These are phyloP conservation scores for Fusarium protoensiforme DNA, from an alignment of 2,329 filamentous ascomycete species.

Conservation along the genomic window DNA sequence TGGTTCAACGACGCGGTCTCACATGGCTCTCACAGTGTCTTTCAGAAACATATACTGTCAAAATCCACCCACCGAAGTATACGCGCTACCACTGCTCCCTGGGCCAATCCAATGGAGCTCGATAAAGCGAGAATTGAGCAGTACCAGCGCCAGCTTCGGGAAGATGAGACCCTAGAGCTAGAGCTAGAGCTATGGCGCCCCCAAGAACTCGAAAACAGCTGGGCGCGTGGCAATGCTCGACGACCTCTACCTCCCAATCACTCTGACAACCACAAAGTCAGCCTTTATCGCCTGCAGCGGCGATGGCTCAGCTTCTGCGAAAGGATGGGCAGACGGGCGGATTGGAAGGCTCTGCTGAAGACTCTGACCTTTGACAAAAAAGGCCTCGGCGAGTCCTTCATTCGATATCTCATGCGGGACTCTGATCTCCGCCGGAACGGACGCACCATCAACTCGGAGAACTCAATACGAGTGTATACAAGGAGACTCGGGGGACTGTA, in stretches of 20 bases:
- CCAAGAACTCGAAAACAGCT: not conserved
- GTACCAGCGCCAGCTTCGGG: not conserved
- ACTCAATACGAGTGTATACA: not conserved
- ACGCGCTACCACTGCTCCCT: no score
- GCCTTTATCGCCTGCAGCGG: not conserved
- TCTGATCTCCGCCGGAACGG: not conserved
- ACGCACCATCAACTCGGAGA: not conserved
- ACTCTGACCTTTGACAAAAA: not conserved
- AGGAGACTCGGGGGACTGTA: not conserved
- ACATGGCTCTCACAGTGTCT: no score
- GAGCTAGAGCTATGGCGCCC: not conserved
- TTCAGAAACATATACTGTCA: no score
- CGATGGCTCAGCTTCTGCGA: not conserved
- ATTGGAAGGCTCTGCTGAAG: not conserved
- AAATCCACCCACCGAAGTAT: no score
- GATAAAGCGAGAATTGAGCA: not conserved
- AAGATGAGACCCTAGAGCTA: not conserved
- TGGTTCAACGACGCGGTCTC: no score
- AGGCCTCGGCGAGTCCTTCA: not conserved
- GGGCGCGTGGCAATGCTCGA: not conserved
- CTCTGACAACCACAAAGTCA: not conserved
- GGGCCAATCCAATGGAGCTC: not conserved
- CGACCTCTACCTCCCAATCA: not conserved
- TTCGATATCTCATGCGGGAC: not conserved
- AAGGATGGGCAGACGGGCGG: not conserved